phyloP scores from a whole-genome alignment of 192 early-diverging fungal species.

The Podila horticola region DNA sequence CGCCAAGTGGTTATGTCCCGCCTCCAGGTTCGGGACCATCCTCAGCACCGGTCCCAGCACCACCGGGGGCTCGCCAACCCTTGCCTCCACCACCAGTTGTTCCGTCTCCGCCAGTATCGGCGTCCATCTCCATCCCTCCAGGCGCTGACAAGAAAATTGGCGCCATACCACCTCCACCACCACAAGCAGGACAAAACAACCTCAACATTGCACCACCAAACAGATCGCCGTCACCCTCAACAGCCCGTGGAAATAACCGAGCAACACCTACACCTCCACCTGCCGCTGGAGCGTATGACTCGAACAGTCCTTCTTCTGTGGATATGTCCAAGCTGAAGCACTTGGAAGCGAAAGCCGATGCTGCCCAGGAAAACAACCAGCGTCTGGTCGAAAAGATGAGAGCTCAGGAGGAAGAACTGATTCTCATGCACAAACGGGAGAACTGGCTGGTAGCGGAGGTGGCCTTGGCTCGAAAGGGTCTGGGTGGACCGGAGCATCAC shows the following conservation, averaged over 20 bases:
- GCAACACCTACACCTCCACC: not conserved
- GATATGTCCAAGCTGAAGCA: slow-evolving; percentile 6
- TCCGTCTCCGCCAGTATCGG: not conserved
- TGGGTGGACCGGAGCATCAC: not conserved
- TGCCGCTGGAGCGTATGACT: not conserved
- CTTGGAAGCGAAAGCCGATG: slow-evolving; percentile 15
- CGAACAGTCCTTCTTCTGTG: not conserved
- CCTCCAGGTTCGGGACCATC: slow-evolving; percentile 16
- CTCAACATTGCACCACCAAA: not conserved
- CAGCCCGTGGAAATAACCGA: not conserved
- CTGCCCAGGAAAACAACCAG: slow-evolving; percentile 6
- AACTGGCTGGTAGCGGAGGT: slow-evolving; percentile 47
- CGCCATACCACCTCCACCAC: not conserved
- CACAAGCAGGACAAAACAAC: not conserved
- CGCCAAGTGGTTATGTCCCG: slow-evolving; percentile 1
- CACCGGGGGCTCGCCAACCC: not conserved
- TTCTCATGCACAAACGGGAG: slow-evolving; percentile 20
- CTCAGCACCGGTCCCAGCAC: not conserved
- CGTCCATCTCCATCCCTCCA: not conserved
- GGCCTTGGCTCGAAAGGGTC: slow-evolving; percentile 21
- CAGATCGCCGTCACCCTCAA: not conserved
- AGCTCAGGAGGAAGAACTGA: slow-evolving; percentile 32
- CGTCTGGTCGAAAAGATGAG: slow-evolving; percentile 15
- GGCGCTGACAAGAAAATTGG: not conserved
- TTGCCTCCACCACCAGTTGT: slow-evolving; percentile 1